phyloP scores from a whole-genome alignment of 331 rosid genomes.

The Dryas integrifolia region DNA sequence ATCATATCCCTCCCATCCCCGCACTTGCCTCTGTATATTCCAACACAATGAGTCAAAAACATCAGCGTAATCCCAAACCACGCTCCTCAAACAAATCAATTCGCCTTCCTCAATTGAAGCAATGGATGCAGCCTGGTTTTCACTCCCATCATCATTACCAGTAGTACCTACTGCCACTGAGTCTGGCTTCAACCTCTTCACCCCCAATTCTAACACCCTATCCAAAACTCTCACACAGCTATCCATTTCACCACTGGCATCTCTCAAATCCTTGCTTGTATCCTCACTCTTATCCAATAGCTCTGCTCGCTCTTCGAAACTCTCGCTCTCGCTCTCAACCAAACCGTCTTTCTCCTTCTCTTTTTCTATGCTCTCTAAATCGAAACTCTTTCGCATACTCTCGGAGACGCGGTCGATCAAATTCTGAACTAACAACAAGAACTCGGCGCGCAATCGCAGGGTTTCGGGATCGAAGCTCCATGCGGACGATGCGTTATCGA shows the following conservation, averaged over 20 bases:
- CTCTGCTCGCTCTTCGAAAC: slow-evolving; percentile 33
- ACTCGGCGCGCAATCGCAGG: slow-evolving; percentile 77
- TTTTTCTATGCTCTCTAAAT: slow-evolving; percentile 36
- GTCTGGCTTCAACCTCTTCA: slow-evolving; percentile 56
- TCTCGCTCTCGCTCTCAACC: slow-evolving; percentile 20
- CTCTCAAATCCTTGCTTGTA: slow-evolving; percentile 27
- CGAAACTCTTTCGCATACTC: slow-evolving; percentile 28
- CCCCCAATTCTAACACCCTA: slow-evolving; percentile 64
- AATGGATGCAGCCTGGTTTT: slow-evolving; percentile 15
- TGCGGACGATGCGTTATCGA: slow-evolving; percentile 58
- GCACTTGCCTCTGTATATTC: slow-evolving; percentile 64
- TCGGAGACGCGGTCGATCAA: slow-evolving; percentile 63
- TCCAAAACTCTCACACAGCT: slow-evolving; percentile 53
- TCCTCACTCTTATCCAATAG: slow-evolving; percentile 32
- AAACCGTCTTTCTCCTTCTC: slow-evolving; percentile 28
- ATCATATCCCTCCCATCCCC: slow-evolving; percentile 50
- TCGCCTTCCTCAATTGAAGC: slow-evolving; percentile 54
- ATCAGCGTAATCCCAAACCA: slow-evolving; percentile 55
- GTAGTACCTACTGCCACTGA: slow-evolving; percentile 18
- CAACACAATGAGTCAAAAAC: slow-evolving; percentile 67
- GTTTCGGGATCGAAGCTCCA: slow-evolving; percentile 72
- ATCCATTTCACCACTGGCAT: slow-evolving; percentile 31
- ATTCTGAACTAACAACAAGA: slow-evolving; percentile 61
- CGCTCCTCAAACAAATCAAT: slow-evolving; percentile 51
- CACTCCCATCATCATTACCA: slow-evolving; percentile 28